Conservation (phyloP, 2,329 filamentous ascomycete genomes). For the Mycogone perniciosa region DNA sequence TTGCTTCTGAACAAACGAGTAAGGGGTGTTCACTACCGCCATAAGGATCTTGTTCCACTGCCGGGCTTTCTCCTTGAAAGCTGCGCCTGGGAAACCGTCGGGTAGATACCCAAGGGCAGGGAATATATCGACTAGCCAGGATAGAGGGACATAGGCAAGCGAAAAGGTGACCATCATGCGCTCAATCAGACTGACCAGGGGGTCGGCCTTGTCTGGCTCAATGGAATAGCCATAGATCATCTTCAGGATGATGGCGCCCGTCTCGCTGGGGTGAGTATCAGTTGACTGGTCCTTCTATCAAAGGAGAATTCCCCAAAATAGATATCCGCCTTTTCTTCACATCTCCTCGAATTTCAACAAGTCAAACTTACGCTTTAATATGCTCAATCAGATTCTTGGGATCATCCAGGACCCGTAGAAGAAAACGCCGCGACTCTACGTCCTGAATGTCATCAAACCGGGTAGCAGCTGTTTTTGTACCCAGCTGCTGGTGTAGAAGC, state of each 20-base stretch:
- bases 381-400: neutral
- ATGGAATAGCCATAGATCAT: neutral
- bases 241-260: neutral
- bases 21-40: neutral
- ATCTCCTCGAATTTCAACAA: neutral
- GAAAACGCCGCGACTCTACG: neutral
- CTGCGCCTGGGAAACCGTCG: neutral
- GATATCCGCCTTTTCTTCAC: neutral
- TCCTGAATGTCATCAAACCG: slow-evolving; percentile 16
- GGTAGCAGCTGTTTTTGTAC: neutral
- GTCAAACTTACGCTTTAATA: neutral
- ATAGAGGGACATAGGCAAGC: neutral
- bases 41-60: neutral
- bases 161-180: neutral
- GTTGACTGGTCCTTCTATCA: neutral
- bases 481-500: neutral
- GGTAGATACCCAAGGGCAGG: neutral
- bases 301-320: neutral
- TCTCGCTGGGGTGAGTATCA: neutral
- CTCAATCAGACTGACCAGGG: neutral
- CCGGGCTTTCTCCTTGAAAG: neutral
- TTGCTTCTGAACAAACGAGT: neutral
- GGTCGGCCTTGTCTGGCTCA: neutral
- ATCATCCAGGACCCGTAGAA: neutral
- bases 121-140: neutral